phyloP scores from a whole-genome alignment of 441 rosid genomes.

The Pelargonium citronellum region DNA sequence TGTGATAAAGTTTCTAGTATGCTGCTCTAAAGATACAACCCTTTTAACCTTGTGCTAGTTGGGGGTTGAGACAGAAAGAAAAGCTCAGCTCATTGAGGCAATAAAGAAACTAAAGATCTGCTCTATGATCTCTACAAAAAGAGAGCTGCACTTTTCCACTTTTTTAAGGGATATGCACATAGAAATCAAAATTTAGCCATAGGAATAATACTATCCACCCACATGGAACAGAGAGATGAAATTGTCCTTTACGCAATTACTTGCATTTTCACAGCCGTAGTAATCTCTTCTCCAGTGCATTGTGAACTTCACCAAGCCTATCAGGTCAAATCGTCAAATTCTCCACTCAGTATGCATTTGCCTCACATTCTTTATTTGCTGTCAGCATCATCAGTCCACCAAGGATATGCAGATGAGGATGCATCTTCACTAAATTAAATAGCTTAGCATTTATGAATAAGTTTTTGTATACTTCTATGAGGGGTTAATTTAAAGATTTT shows the following conservation, averaged over 20 bases:
- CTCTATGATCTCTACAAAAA: constrained; percentile 14
- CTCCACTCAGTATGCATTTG: too few relatives aligned
- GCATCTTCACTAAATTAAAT: too few relatives aligned
- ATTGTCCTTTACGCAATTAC: neutral
- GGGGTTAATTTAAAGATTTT: too few relatives aligned
- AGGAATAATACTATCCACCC: neutral
- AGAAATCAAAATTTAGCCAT: constrained; percentile 19
- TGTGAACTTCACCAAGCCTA: neutral
- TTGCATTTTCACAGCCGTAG: neutral
- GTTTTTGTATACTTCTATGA: too few relatives aligned
- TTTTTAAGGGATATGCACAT: constrained; percentile 18
- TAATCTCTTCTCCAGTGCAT: neutral
- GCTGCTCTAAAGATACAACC: neutral
- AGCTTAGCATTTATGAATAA: too few relatives aligned
- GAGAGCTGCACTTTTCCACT: constrained; percentile 21
- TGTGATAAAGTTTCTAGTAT: neutral
- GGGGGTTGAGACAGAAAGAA: constrained; percentile 11
- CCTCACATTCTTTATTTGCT: too few relatives aligned
- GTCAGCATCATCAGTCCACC: too few relatives aligned
- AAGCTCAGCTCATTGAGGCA: constrained; percentile 9
- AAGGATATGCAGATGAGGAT: too few relatives aligned
- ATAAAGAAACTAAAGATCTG: neutral
- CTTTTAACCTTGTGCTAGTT: neutral
- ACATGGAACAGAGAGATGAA: neutral
- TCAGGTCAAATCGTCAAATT: neutral